These are phyloP conservation scores for Penicillium olsonii DNA, from an alignment of 2,329 filamentous ascomycete genomes.

Conservation along the genomic window DNA sequence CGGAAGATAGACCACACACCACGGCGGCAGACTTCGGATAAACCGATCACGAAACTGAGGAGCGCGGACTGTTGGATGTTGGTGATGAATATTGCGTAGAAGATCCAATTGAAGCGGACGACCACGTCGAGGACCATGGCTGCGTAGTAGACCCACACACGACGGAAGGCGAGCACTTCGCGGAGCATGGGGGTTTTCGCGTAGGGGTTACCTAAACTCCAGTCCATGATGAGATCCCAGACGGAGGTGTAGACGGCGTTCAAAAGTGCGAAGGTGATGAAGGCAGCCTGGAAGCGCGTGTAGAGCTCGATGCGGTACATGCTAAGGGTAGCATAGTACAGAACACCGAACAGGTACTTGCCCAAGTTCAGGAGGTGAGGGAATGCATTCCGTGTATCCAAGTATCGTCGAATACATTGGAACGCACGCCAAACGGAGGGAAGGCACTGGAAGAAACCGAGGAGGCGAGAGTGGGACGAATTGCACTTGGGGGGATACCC, in stretches of 20 bases:
- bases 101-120: constrained; percentile 90
- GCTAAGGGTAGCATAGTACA: constrained; percentile 75
- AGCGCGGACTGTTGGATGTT: constrained; percentile 80
- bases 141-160: constrained; percentile 78
- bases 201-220: constrained; percentile 80
- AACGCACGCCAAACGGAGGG: constrained; percentile 88
- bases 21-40: constrained; percentile 79
- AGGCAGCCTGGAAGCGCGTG: constrained; percentile 63
- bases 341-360: constrained; percentile 85
- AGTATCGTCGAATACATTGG: constrained; percentile 87
- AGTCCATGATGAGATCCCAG: constrained; percentile 97
- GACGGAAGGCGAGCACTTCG: constrained; percentile 76
- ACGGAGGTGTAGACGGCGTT: constrained; percentile 83
- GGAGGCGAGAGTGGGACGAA: constrained; percentile 75
- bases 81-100: constrained; percentile 81
- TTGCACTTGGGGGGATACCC: constrained; percentile 74
- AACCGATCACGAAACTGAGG: constrained; percentile 74
- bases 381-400: constrained; percentile 82
- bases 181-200: constrained; percentile 70
- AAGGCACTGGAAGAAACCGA: constrained; percentile 82
- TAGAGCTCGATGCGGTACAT: constrained; percentile 75
- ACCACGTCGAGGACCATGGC: constrained; percentile 83
- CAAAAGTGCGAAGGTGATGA: constrained; percentile 76
- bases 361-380: constrained; percentile 90
- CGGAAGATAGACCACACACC: constrained; percentile 92